phyloP scores from a whole-genome alignment of 441 rosid species.

The Viola pubescens region DNA sequence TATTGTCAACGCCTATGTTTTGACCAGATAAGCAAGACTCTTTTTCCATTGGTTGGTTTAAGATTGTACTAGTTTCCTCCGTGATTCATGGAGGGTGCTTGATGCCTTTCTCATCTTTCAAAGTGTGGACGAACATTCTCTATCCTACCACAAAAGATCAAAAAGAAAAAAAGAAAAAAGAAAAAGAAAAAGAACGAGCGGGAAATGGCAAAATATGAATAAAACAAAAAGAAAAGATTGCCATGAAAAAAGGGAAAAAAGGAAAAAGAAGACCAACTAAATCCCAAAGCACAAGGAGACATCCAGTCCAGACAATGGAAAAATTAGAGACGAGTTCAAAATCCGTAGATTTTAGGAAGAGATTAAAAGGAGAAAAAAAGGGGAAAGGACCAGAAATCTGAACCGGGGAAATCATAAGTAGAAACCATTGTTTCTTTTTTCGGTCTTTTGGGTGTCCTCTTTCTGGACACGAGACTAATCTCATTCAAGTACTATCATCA shows the following conservation, averaged over 20 bases:
- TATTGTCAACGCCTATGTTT: constrained; percentile 3
- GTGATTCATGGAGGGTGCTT: constrained; percentile 4
- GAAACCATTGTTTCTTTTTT: too few species aligned
- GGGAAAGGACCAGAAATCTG: background rate
- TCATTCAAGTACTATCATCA: too few species aligned
- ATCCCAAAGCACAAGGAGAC: too few species aligned
- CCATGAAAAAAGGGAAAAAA: too few species aligned
- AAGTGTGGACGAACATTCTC: background rate
- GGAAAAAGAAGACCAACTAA: too few species aligned
- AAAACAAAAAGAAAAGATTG: too few species aligned
- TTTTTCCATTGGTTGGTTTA: constrained; percentile 1
- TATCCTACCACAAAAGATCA: background rate
- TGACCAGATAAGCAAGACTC: background rate
- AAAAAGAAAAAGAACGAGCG: too few species aligned
- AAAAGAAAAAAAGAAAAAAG: background rate
- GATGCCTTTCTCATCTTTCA: background rate
- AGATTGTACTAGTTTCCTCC: constrained; percentile 7
- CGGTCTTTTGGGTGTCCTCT: too few species aligned
- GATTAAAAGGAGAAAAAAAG: background rate
- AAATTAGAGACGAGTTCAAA: background rate
- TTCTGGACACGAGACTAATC: too few species aligned
- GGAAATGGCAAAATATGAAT: too few species aligned
- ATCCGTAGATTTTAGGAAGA: background rate
- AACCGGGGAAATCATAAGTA: too few species aligned
- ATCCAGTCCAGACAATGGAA: background rate